Evolutionary conservation across 129 eudicot species (phyloP), one percentile per base, ranked within the genome.

Genomic region (Flaveria linearis): DNA sequence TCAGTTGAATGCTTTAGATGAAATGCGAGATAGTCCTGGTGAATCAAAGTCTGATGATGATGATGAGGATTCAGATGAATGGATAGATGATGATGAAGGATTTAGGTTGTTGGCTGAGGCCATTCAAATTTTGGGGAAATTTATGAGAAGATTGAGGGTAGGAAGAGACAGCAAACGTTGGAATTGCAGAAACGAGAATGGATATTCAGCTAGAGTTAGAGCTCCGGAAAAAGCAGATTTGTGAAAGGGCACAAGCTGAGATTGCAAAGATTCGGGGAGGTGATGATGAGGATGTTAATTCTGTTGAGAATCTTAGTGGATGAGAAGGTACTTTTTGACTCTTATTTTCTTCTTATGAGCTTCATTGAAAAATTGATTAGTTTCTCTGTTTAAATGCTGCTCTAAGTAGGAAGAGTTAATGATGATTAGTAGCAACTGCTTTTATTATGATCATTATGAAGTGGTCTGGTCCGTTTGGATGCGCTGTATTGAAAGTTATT

Each of bases 1-100:
- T 57, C 88, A 77, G 71, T 86, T 93, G 6, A 94, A 94, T 69
- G 93, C 87, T 22, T 81, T 86, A 69, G 99, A 91, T 84, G 99
- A 95, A 71, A 95, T 95, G 96, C 85, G 90, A 81, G 97, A 91
- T 78, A 91, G 97, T 56, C 97, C 99, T 0, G 96, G 83, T 10
- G 85, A 84, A 46, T 89, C 90, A 0, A 88, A 88, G 17, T 76
- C 90, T 4, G 93, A 87, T 41, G 91, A 76, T 46, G 90, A 85
- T 39, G 92, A 73, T 13, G 91, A 92, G 17, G 83, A n/a, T n/a
- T n/a, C n/a, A n/a, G n/a, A n/a, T n/a, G n/a, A n/a, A n/a, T n/a
- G n/a, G n/a, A n/a, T n/a, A n/a, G n/a, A n/a, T n/a, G n/a, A n/a
- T n/a, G n/a, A n/a, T n/a, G n/a, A n/a, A n/a, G 88, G 83, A 4